Percentiles rank a stretch among this genome's conserved stretches.
phyloP scores from a whole-genome alignment of 306 rosid genomes.

The Spatholobus suberectus region DNA sequence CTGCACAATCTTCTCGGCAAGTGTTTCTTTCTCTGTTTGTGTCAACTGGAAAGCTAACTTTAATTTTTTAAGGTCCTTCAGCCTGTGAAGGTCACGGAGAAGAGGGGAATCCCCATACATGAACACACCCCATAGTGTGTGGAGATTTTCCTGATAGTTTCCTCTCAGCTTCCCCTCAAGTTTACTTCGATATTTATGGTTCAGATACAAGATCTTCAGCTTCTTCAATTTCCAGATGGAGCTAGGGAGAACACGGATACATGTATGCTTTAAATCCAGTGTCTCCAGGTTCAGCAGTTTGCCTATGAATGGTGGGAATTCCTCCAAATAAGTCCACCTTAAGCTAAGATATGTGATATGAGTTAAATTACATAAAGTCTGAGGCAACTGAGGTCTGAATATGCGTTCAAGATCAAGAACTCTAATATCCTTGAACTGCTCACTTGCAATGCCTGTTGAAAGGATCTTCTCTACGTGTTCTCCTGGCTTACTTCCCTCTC shows the following conservation, averaged over 20 bases:
- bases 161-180: constrained; percentile 27
- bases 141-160: constrained; percentile 15
- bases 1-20: constrained; percentile 3
- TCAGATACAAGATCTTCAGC: constrained; percentile 41
- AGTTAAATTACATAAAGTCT: constrained; percentile 3
- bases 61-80: constrained; percentile 45
- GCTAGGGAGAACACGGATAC: constrained; percentile 35
- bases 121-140: constrained; percentile 45
- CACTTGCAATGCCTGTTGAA: constrained; percentile 22
- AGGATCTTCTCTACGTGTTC: constrained; percentile 36
- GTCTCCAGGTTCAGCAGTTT: constrained; percentile 45
- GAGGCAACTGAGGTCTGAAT: constrained; percentile 52
- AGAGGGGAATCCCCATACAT: constrained; percentile 41
- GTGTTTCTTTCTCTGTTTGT: not conserved
- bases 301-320: constrained; percentile 38
- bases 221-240: constrained; percentile 48
- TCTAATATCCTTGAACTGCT: constrained; percentile 35
- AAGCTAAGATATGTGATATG: constrained; percentile 45
- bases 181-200: constrained; percentile 29
- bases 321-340: constrained; percentile 48
- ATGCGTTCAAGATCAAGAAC: constrained; percentile 41
- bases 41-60: constrained; percentile 42
- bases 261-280: constrained; percentile 52
- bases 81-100: constrained; percentile 26
- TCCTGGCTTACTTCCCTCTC: constrained; percentile 50